Base-by-base conservation (phyloP, 2,329 filamentous ascomycete species). In the Hypoxylon sp. region DNA sequence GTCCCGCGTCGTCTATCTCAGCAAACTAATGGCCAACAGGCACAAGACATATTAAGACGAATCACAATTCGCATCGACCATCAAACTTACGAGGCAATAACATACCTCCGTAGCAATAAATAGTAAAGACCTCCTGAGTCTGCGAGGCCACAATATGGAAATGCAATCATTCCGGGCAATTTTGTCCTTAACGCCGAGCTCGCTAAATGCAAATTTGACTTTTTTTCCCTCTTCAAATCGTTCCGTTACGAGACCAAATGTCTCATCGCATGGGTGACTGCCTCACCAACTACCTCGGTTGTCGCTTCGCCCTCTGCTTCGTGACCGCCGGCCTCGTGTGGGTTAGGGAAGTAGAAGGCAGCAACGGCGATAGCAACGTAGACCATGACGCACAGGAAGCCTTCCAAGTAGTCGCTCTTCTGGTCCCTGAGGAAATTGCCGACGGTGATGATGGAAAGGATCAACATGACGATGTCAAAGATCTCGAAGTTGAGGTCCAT, bases 381-480 rank as follows among this genome's bases (percentile, higher is more conserved):
- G 4, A 85, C 75, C 34, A 89, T 80, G 12, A 96, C 83, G 59
- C 90, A 90, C 12, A 97, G 79, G 16, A 84, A 81, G 2, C 92
- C 92, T 70, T 97, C 92, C 3, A 97, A 80, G 66, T 95, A 97
- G 67, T 96, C 95, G 55, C 86, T 90, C 77, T 94, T 93, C 60
- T 90, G 86, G 67, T 97, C 92, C 38, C 91, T 80, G 45, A 97
- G 73, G 72, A 96, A 96, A 55, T 91, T 90, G 1, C 91, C 91
- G 26, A 96, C 89, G 0, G 91, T 90, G 30, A 97, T 77, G 63
- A 96, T 93, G 19, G 90, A 84, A 16, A 97, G 78, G 48, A 97
- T 84, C 6, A 97, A 76, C 57, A 95, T 80, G 48, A 88, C 82
- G 13, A 95, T 81, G 73, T 95, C 90, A 75, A 96, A 96, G 9